Evolutionary conservation across 1,284 basidiomycete species (phyloP), one percentile per base, ranked within the genome.

Genomic region (Microbotryum lychnidis-dioicae): DNA sequence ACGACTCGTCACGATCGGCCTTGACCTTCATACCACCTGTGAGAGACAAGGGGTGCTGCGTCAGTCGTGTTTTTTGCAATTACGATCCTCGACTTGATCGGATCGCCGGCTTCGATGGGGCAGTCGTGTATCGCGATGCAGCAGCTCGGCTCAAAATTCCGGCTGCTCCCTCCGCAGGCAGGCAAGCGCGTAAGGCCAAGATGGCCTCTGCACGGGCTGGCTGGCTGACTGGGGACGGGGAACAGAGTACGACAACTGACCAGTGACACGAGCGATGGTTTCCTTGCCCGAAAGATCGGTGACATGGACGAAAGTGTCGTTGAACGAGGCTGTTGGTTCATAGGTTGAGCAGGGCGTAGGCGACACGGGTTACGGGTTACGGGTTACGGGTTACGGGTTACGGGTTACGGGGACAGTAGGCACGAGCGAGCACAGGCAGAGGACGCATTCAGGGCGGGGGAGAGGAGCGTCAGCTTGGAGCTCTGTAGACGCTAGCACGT

Each of bases 1-100:
- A 97, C 56, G 93, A 97, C 82, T 98, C 94, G 81, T 98, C 94
- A 80, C 96, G 90, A 80, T 98, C 94, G 48, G 94, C 96, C 83
- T 98, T 98, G 82, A 98, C 94, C 82, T 98, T 98, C 96, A 98
- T 98, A 70, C 94, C 94, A 75, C 89, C 89, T 89, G 66, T 57
- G 54, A 20, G 37, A 45, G 37, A 18, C 14, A 42, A 42, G 12
- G 14, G 37, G 14, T 42, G 37, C 14, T 42, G 14, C 14, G 37
- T 42, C 37, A 42, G 37, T 12, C 37, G 16, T 42, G 12, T 18
- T 8, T 31, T 9, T 7, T 31, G 29, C 29, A 7, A 23, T 31
- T 31, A 7, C 1, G 9, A 9, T 31, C 9, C 9, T 31, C 9
- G 31, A 31, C 31, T 31, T 31, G 2, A 9, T 31, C 31, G 31